A percentile compares a stretch with the other conserved stretches of the same genome.
Evolutionary conservation across 768 basidiomycete genomes (phyloP).

Genomic region (Mycena epipterygia): DNA sequence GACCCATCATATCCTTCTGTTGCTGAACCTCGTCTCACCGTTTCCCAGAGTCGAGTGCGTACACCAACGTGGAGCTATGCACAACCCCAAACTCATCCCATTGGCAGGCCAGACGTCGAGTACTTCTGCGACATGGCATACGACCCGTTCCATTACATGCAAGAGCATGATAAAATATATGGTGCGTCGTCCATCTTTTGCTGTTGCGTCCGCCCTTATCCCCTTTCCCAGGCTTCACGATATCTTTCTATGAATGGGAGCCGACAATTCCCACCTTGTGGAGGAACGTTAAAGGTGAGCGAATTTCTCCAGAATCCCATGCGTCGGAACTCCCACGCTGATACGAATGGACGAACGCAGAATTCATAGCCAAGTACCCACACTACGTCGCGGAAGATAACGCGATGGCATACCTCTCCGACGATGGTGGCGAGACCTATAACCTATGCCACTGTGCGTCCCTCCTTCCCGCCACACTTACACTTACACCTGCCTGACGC

Average conservation of each 20-base stretch:
- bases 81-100: constrained; percentile 39
- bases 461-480: constrained; percentile 44
- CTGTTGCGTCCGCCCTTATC: background rate
- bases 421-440: constrained; percentile 78
- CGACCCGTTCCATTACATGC: constrained; percentile 84
- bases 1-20: constrained; percentile 41
- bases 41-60: constrained; percentile 53
- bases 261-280: constrained; percentile 87
- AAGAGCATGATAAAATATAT: constrained; percentile 79
- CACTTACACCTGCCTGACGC: background rate
- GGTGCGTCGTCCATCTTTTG: constrained; percentile 49
- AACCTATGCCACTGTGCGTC: constrained; percentile 84
- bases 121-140: constrained; percentile 79
- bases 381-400: constrained; percentile 71
- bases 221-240: constrained; percentile 69
- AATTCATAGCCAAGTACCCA: constrained; percentile 70
- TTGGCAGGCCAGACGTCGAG: constrained; percentile 74
- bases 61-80: constrained; percentile 5
- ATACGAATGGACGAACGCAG: constrained; percentile 49
- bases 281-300: constrained; percentile 73
- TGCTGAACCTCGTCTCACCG: background rate
- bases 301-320: background rate
- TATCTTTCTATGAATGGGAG: constrained; percentile 81
- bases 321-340: background rate
- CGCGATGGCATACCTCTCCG: constrained; percentile 74